These are phyloP conservation scores for Picea abies DNA, from an alignment of 83 land plant species.

Conservation along the genomic window DNA sequence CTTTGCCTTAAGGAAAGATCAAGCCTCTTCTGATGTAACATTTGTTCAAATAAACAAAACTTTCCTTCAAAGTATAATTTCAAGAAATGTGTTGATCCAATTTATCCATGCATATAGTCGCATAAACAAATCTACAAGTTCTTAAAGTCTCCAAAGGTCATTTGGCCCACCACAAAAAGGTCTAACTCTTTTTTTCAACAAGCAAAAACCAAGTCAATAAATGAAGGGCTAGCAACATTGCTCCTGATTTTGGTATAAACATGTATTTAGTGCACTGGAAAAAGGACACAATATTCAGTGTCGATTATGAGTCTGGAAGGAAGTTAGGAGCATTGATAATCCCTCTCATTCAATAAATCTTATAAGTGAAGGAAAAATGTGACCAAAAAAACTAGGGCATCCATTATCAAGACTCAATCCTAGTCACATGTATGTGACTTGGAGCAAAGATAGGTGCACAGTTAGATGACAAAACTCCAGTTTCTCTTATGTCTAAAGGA, in stretches of 20 bases:
- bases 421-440: conserved; percentile 22
- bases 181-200: background rate
- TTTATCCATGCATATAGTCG: background rate
- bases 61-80: too few species aligned
- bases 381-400: background rate
- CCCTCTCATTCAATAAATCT: background rate
- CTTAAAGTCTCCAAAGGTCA: background rate
- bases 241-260: background rate
- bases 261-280: background rate
- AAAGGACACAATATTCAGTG: background rate
- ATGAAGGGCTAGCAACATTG: background rate
- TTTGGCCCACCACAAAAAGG: background rate
- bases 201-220: background rate
- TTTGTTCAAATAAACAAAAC: too few species aligned
- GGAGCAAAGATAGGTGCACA: conserved; percentile 19
- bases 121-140: too few species aligned
- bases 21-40: too few species aligned
- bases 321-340: background rate
- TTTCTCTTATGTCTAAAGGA: conserved; percentile 15
- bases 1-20: too few species aligned
- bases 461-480: conserved; percentile 20
- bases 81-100: background rate
- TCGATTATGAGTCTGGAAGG: background rate
- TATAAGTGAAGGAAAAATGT: background rate
- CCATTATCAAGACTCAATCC: background rate